Evolutionary conservation across 78 protist genomes (phyloP), one percentile per base, ranked within the genome.

Genomic region (Polysphondylium violaceum): DNA sequence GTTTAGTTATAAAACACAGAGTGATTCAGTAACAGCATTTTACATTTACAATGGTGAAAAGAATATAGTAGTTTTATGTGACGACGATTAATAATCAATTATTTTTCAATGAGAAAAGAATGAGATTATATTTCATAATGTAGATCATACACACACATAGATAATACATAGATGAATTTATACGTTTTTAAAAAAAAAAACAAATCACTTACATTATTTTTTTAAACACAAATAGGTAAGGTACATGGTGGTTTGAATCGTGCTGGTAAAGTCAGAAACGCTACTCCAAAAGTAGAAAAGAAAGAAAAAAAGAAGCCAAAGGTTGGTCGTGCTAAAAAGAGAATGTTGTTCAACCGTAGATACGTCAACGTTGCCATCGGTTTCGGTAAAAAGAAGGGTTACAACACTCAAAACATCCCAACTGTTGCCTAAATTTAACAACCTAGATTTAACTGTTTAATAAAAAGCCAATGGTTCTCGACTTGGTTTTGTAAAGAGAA

Each of bases 211-310:
- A 50, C 56, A 14, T 50, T 3, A 61, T 61, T 29, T 29, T 64
- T 17, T 36, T 64, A 12, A 38, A 64, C 50, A 29, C 19, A 72
- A 40, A 87, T 64, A 78, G 94, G 94, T 88, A 88, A 88, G 74
- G 97, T 94, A 25, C 99, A 97, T 98, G 99, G 99, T 69, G 95
- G 97, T 71, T 95, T 97, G 87, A 95, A 97, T 55, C 97, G 97
- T 73, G 98, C 99, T 72, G 99, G 99, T 91, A 97, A 97, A 93
- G 99, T 97, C 88, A 76, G 95, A 60, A 93, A 92, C 78, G 97
- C 96, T 78, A 97, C 98, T 33, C 98, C 98, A 56, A 96, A 96
- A 78, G 96, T 96, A 11, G 96, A 71, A 5, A 90, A 91, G 88
- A 60, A 73, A 72, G 96, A 77, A 61, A 92, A 90, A 87, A 96